Conservation (phyloP, 345 rosid genomes). For the Schrenkiella parvula region DNA sequence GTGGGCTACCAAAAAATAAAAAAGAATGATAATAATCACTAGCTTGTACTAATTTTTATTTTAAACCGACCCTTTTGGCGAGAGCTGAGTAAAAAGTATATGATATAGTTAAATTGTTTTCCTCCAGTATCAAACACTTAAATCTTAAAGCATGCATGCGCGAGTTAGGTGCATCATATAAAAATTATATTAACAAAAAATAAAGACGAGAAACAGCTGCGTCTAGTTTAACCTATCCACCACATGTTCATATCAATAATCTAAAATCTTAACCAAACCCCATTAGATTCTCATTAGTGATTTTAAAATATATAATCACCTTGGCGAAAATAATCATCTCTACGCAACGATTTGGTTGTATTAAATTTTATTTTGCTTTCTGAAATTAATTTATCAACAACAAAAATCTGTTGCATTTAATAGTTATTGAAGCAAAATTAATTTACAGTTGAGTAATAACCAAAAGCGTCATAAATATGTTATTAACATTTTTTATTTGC, state of each 20-base stretch:
- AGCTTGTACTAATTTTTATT: neutral
- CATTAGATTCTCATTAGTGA: neutral
- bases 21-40: neutral
- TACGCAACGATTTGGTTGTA: neutral
- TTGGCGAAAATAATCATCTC: neutral
- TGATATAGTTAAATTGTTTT: neutral
- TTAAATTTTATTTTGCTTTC: neutral
- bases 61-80: constrained; percentile 9
- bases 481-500: neutral
- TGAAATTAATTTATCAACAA: neutral
- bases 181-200: neutral
- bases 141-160: constrained; percentile 29
- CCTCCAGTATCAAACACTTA: neutral
- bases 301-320: neutral
- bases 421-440: neutral
- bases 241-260: constrained; percentile 6
- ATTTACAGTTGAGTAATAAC: neutral
- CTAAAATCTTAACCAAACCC: constrained; percentile 19
- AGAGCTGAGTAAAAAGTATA: neutral
- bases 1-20: neutral
- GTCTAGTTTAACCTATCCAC: neutral
- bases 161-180: constrained; percentile 23
- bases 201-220: constrained; percentile 1
- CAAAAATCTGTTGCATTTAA: neutral
- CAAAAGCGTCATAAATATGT: neutral